These are phyloP conservation scores for Penicillium capsulatum DNA, from an alignment of 2,329 filamentous ascomycete species.

Conservation along the genomic window DNA sequence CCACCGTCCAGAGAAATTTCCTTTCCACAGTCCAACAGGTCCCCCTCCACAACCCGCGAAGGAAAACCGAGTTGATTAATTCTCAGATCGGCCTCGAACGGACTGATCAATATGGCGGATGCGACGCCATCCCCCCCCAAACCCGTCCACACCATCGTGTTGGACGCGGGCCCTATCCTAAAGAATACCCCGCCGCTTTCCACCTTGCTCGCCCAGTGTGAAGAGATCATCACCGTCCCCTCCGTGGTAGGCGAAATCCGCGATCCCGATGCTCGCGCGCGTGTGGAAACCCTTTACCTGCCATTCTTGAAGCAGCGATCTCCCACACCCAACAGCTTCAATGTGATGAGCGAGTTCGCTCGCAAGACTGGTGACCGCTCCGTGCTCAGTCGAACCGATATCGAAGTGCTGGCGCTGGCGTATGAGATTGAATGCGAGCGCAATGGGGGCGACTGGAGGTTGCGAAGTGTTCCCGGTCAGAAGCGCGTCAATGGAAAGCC, in stretches of 20 bases:
- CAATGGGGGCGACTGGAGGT: conserved; percentile 82
- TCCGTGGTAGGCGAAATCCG: conserved; percentile 82
- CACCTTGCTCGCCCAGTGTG: conserved; percentile 71
- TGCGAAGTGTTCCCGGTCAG: conserved; percentile 74
- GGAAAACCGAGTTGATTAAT: conserved; percentile 1
- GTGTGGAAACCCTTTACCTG: conserved; percentile 77
- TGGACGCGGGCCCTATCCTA: conserved; percentile 90
- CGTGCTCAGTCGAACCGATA: conserved; percentile 82
- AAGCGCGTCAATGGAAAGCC: conserved; percentile 70
- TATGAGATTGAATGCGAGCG: conserved; percentile 93
- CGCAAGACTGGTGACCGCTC: conserved; percentile 82
- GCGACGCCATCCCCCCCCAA: conserved; percentile 45
- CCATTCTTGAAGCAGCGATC: conserved; percentile 77
- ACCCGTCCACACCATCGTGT: conserved; percentile 73
- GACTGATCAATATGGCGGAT: conserved; percentile 13
- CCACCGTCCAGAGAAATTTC: conserved; percentile 32
- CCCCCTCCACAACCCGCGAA: conserved; percentile 8
- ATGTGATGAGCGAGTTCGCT: conserved; percentile 78
- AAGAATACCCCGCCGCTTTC: conserved; percentile 86
- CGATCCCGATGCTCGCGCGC: conserved; percentile 72
- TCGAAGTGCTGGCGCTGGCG: conserved; percentile 81
- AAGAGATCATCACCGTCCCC: conserved; percentile 76
- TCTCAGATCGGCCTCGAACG: conserved; percentile 2
- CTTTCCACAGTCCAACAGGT: conserved; percentile 12
- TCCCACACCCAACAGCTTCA: conserved; percentile 71